A percentile compares a stretch with the other conserved stretches of the same genome.
phyloP scores from a whole-genome alignment of 257 asterid genomes.

The Solanum corneliomulleri region DNA sequence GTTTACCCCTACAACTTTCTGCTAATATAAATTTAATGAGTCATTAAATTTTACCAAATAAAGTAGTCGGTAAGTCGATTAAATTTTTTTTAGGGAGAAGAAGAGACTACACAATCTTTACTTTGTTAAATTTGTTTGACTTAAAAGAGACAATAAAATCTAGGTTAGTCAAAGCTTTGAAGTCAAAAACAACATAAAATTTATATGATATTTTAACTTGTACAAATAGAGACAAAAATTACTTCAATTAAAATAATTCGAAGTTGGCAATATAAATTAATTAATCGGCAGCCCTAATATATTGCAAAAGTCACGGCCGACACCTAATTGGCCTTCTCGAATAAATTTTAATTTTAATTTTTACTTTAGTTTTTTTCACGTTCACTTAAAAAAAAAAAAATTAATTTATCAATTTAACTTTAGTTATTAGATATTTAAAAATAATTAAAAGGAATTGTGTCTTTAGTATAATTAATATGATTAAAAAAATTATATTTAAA shows the following conservation, averaged over 20 bases:
- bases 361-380: too few relatives aligned
- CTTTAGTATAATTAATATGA: too few relatives aligned
- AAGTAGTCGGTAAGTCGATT: neutral
- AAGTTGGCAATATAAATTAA: neutral
- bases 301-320: neutral
- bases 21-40: too few relatives aligned
- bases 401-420: neutral
- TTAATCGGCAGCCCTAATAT: neutral
- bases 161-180: neutral
- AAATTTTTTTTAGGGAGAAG: neutral
- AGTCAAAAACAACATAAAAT: neutral
- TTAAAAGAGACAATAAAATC: neutral
- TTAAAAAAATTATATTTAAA: too few relatives aligned
- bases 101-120: neutral
- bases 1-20: rapidly evolving
- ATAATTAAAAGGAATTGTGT: too few relatives aligned
- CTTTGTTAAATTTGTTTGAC: neutral
- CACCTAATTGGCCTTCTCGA: neutral
- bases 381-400: neutral
- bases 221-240: neutral
- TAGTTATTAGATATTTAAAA: neutral
- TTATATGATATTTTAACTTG: neutral
- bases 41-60: neutral
- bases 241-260: neutral
- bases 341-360: neutral